Percentiles rank a stretch among this genome's conserved stretches.
phyloP scores from a whole-genome alignment of 805 yeast genomes.

The Jamesozyma spencerorum region DNA sequence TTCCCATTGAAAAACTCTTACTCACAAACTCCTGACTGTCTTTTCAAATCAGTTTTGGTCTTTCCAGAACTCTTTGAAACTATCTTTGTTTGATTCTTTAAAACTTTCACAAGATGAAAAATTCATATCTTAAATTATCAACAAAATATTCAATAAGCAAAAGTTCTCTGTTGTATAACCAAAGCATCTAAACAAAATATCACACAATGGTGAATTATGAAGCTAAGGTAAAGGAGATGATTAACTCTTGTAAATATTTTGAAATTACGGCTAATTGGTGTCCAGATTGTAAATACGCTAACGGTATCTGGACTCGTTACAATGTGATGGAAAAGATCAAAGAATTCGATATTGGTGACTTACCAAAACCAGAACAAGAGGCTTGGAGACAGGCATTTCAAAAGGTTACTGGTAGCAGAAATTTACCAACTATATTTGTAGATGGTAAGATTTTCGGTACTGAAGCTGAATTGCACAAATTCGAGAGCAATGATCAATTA shows the following conservation, averaged over 20 bases:
- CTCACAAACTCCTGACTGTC: not conserved
- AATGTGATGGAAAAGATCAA: constrained; percentile 41
- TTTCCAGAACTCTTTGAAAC: too few species aligned
- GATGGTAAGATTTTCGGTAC: constrained; percentile 30
- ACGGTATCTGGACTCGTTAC: constrained; percentile 44
- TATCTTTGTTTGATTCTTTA: too few species aligned
- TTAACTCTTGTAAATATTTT: constrained; percentile 39
- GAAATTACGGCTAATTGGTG: constrained; percentile 70
- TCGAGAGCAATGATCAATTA: constrained; percentile 20
- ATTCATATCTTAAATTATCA: too few species aligned
- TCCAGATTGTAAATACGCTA: constrained; percentile 64
- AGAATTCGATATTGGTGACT: constrained; percentile 40
- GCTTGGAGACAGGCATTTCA: constrained; percentile 28
- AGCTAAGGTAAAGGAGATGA: constrained; percentile 38
- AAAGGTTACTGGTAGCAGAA: constrained; percentile 26
- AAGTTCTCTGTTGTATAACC: too few species aligned
- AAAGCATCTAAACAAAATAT: not conserved
- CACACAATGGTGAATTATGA: not conserved
- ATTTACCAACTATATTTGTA: constrained; percentile 28
- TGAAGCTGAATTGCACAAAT: constrained; percentile 24
- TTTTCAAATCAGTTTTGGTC: too few species aligned
- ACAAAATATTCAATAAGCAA: too few species aligned
- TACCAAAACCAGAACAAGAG: constrained; percentile 21
- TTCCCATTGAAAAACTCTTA: not conserved
- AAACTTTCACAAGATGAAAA: too few species aligned